phyloP scores from a whole-genome alignment of 768 basidiomycete genomes.

The Coprinopsis cinerea region DNA sequence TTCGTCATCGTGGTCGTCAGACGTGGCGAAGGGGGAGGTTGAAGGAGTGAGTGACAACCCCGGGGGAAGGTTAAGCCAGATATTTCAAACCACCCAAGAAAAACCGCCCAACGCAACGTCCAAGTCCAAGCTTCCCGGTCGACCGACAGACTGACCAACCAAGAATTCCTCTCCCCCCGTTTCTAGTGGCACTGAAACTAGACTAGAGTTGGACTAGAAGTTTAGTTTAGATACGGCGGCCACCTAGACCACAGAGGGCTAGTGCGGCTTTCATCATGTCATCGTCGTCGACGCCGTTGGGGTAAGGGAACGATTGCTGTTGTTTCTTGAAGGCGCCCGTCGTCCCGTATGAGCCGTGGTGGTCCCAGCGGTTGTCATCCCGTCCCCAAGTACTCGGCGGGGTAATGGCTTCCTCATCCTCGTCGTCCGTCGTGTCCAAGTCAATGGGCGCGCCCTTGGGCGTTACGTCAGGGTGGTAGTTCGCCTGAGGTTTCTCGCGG shows the following conservation, averaged over 20 bases:
- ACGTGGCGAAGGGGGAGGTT: no score
- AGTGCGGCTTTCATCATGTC: slow-evolving; percentile 69
- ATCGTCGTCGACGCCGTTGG: slow-evolving; percentile 40
- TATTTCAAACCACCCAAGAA: no score
- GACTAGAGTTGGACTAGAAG: background rate
- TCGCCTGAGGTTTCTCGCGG: slow-evolving; percentile 7
- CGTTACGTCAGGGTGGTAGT: slow-evolving; percentile 10
- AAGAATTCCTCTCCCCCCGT: background rate
- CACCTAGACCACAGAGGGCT: slow-evolving; percentile 54
- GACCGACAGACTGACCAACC: no score
- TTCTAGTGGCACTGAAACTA: background rate
- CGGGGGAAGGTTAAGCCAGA: no score
- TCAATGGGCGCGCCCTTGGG: slow-evolving; percentile 16
- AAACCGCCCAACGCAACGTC: no score
- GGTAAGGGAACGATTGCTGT: slow-evolving; percentile 11
- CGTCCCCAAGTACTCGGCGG: slow-evolving; percentile 49
- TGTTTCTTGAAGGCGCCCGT: slow-evolving; percentile 2
- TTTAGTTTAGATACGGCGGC: background rate
- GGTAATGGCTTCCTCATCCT: slow-evolving; percentile 60
- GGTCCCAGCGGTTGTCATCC: slow-evolving; percentile 34
- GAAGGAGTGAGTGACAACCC: no score
- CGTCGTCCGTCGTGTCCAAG: slow-evolving; percentile 54
- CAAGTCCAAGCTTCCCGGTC: no score
- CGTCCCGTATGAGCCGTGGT: slow-evolving; percentile 16
- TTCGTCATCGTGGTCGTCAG: no score